Evolutionary conservation across 148 eudicot genomes (phyloP).

Genomic region (Talinum fruticosum): DNA sequence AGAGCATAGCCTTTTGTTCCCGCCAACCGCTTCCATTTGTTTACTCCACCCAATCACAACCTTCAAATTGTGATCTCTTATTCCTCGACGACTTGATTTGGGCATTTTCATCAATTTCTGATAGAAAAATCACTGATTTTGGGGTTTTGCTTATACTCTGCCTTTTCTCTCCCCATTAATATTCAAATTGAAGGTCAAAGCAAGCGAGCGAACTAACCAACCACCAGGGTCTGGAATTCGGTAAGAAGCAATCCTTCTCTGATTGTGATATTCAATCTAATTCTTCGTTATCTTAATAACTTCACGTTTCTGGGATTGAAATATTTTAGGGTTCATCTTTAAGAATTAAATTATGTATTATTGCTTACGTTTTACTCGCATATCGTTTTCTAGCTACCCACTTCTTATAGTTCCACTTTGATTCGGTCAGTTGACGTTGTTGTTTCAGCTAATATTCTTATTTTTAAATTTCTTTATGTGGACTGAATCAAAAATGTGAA

Average conservation of each 20-base stretch:
- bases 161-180: constrained; percentile 12
- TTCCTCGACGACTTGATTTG: constrained; percentile 7
- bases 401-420: constrained; percentile 48
- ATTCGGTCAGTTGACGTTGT: constrained; percentile 33
- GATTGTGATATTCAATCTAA: constrained; percentile 46
- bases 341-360: neutral
- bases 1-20: constrained; percentile 12
- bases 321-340: constrained; percentile 9
- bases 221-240: constrained; percentile 35
- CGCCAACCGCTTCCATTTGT: constrained; percentile 27
- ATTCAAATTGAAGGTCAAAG: constrained; percentile 16
- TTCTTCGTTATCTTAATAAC: constrained; percentile 17
- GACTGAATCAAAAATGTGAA: neutral
- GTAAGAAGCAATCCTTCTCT: constrained; percentile 38
- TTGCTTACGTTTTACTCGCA: constrained; percentile 39
- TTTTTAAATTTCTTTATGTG: neutral
- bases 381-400: constrained; percentile 38
- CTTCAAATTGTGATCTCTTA: neutral
- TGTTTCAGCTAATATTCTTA: constrained; percentile 34
- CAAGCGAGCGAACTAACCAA: constrained; percentile 9
- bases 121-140: constrained; percentile 13
- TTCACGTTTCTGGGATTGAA: neutral
- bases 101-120: neutral
- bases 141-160: constrained; percentile 22
- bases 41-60: constrained; percentile 20